phyloP scores from a whole-genome alignment of 2,329 filamentous ascomycete genomes.

The Talaromyces sp. region DNA sequence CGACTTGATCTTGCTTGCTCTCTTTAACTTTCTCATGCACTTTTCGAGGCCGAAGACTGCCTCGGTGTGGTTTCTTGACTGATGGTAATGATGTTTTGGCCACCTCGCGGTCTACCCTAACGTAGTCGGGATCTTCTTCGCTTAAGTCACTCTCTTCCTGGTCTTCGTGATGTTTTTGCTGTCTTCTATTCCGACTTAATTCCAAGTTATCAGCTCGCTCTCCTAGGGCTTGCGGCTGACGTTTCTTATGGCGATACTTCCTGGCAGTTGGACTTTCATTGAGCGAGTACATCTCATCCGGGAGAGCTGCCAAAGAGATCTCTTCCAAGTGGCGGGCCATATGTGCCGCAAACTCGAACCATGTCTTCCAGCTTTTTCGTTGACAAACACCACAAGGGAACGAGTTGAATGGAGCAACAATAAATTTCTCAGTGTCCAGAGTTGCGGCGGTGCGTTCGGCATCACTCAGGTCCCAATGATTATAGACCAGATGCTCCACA shows the following conservation, averaged over 20 bases:
- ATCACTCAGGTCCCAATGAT: slow-evolving; percentile 11
- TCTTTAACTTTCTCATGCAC: background rate
- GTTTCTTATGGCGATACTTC: background rate
- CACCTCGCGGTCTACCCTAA: background rate
- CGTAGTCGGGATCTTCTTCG: slow-evolving; percentile 3
- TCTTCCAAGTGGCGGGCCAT: slow-evolving; percentile 13
- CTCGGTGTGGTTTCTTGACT: slow-evolving; percentile 7
- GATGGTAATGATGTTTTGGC: background rate
- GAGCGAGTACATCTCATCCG: background rate
- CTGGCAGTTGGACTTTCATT: background rate
- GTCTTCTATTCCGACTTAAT: background rate
- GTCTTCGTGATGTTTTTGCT: background rate
- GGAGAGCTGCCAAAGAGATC: slow-evolving; percentile 7
- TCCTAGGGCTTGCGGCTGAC: background rate
- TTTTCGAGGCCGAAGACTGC: slow-evolving; percentile 8
- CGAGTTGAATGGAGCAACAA: slow-evolving; percentile 1
- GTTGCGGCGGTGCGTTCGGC: slow-evolving; percentile 10
- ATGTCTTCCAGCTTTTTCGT: slow-evolving; percentile 10
- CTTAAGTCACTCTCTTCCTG: background rate
- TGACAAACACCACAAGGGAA: slow-evolving; percentile 9
- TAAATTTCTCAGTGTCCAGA: slow-evolving; percentile 4
- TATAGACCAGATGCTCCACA: slow-evolving; percentile 12
- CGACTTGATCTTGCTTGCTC: background rate
- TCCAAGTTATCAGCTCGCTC: background rate
- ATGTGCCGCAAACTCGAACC: slow-evolving; percentile 10